Conservation (phyloP, 2,329 filamentous ascomycete species). For the Aspergillus sergii region DNA sequence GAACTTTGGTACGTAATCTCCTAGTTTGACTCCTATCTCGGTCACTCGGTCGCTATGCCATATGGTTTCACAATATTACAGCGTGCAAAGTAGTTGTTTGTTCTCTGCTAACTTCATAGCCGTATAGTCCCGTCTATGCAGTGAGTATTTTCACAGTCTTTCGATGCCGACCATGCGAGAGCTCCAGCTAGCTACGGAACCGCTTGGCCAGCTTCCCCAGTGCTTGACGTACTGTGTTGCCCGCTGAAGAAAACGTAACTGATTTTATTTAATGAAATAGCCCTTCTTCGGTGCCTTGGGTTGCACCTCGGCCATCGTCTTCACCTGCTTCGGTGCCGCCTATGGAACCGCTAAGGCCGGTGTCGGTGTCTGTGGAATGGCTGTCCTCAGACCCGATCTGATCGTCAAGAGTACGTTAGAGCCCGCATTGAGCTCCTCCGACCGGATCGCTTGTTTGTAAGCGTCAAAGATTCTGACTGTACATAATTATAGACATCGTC, state of each 20-base stretch:
- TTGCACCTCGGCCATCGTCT: slow-evolving; percentile 92
- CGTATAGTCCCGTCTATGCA: slow-evolving; percentile 89
- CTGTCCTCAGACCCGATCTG: slow-evolving; percentile 94
- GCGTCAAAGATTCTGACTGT: slow-evolving; percentile 16
- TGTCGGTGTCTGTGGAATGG: slow-evolving; percentile 97
- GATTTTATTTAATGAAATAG: slow-evolving; percentile 40
- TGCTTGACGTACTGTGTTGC: slow-evolving; percentile 10
- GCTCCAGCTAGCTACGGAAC: slow-evolving; percentile 14
- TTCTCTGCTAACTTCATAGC: slow-evolving; percentile 27
- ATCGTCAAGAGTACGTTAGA: slow-evolving; percentile 95
- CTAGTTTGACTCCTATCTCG: slow-evolving; percentile 32
- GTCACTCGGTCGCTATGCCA: slow-evolving; percentile 35
- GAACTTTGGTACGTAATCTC: slow-evolving; percentile 76
- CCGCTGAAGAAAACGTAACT: slow-evolving; percentile 3
- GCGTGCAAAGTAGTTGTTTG: neutral
- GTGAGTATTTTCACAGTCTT: slow-evolving; percentile 65
- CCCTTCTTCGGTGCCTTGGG: slow-evolving; percentile 98
- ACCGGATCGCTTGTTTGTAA: neutral
- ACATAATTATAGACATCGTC: slow-evolving; percentile 74
- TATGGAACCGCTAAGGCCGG: slow-evolving; percentile 99
- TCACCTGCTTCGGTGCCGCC: slow-evolving; percentile 93
- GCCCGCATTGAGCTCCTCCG: neutral
- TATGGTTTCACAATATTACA: slow-evolving; percentile 5
- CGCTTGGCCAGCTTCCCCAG: slow-evolving; percentile 16
- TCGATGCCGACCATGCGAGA: slow-evolving; percentile 17